Percentiles rank a stretch among this genome's conserved stretches.
phyloP scores from a whole-genome alignment of 192 early-diverging fungal genomes.

The Funneliformis geosporum region DNA sequence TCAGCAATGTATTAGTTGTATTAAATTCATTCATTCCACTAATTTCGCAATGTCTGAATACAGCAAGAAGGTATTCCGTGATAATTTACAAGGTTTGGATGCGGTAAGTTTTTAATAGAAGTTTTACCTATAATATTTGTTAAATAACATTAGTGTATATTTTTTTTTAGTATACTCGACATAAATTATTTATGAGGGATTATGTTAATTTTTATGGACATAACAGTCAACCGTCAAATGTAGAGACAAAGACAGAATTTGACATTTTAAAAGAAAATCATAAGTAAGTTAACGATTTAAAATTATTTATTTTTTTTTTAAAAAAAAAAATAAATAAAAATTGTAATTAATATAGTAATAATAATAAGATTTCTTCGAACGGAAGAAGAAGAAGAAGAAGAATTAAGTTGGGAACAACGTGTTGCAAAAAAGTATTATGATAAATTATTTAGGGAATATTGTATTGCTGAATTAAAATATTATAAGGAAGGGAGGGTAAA shows the following conservation, averaged over 20 bases:
- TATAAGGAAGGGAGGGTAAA: conserved; percentile 67
- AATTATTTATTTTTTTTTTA: background rate
- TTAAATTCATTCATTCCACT: too few relatives aligned
- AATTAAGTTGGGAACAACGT: conserved; percentile 67
- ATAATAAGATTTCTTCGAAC: conserved; percentile 59
- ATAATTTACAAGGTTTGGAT: conserved; percentile 48
- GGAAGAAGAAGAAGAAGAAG: conserved; percentile 46
- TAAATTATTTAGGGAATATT: conserved; percentile 84
- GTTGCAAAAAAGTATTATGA: conserved; percentile 87
- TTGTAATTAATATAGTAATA: too few relatives aligned
- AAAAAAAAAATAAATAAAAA: too few relatives aligned
- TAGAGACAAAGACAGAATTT: conserved; percentile 52
- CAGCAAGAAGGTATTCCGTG: conserved; percentile 35
- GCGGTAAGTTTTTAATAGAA: conserved; percentile 39
- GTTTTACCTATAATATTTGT: background rate
- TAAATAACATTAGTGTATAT: background rate
- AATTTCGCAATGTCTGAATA: conserved; percentile 13
- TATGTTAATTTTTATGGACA: conserved; percentile 53
- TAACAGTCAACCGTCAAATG: background rate
- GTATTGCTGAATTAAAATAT: conserved; percentile 66
- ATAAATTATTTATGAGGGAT: conserved; percentile 61
- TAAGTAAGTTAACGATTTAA: conserved; percentile 47
- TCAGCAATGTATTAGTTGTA: too few relatives aligned
- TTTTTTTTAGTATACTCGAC: conserved; percentile 48
- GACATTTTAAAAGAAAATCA: conserved; percentile 76